phyloP scores from a whole-genome alignment of 2,329 filamentous ascomycete species.

The Alternaria arbusti region DNA sequence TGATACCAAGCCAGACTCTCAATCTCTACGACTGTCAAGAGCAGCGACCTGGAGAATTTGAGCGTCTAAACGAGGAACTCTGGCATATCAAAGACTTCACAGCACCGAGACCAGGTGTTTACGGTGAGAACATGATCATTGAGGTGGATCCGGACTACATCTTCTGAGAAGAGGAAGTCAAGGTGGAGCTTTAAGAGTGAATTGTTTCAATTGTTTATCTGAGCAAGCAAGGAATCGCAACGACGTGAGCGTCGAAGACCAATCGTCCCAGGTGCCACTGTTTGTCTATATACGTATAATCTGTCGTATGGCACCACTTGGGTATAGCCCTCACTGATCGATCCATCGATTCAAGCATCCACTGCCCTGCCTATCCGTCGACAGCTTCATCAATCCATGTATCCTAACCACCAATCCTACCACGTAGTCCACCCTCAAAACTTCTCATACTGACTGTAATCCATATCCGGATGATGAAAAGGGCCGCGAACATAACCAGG shows the following conservation, averaged over 20 bases:
- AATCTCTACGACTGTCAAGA: slow-evolving; percentile 36
- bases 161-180: neutral
- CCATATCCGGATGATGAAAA: neutral
- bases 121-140: slow-evolving; percentile 23
- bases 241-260: neutral
- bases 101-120: slow-evolving; percentile 17
- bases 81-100: slow-evolving; percentile 37
- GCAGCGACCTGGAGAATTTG: slow-evolving; percentile 23
- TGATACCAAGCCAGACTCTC: slow-evolving; percentile 26
- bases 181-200: neutral
- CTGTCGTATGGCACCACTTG: neutral
- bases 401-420: neutral
- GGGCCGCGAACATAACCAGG: neutral
- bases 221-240: slow-evolving; percentile 3
- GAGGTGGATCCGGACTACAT: slow-evolving; percentile 44
- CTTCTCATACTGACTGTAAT: neutral
- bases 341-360: neutral
- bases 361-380: neutral
- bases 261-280: neutral
- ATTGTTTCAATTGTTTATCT: neutral
- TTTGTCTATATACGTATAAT: neutral
- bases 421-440: neutral
- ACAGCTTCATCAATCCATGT: neutral
- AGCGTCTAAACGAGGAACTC: slow-evolving; percentile 27
- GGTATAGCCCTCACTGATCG: neutral